Conservation (phyloP, 2,329 filamentous ascomycete species). For the Nemania sp. region DNA sequence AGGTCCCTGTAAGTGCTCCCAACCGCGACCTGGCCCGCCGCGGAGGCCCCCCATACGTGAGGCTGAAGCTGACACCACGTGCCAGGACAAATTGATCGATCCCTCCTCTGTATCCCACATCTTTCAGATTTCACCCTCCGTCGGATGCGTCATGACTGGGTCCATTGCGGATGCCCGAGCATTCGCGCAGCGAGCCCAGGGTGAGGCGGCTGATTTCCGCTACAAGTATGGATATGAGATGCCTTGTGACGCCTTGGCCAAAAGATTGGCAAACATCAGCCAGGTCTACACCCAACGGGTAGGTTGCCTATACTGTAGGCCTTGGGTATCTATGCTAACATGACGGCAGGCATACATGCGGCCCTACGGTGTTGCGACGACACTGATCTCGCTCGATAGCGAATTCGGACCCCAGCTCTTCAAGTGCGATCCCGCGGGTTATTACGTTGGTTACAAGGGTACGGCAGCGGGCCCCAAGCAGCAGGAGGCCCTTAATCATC, state of each 20-base stretch:
- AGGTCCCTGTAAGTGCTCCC: slow-evolving; percentile 81
- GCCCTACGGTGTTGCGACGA: slow-evolving; percentile 92
- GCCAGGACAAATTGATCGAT: slow-evolving; percentile 97
- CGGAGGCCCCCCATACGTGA: slow-evolving; percentile 19
- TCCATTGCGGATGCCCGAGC: slow-evolving; percentile 97
- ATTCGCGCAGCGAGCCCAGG: slow-evolving; percentile 88
- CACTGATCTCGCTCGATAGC: slow-evolving; percentile 89
- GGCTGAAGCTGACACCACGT: slow-evolving; percentile 41
- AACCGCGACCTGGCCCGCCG: slow-evolving; percentile 24
- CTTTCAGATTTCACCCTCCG: slow-evolving; percentile 93
- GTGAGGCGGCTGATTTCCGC: slow-evolving; percentile 94
- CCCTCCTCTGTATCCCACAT: slow-evolving; percentile 96
- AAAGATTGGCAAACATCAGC: slow-evolving; percentile 97
- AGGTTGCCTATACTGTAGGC: slow-evolving; percentile 34
- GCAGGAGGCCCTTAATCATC: slow-evolving; percentile 96
- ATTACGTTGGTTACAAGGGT: slow-evolving; percentile 98
- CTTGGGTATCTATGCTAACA: slow-evolving; percentile 28
- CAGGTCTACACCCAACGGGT: slow-evolving; percentile 99
- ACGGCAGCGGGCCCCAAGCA: slow-evolving; percentile 97
- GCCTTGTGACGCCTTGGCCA: slow-evolving; percentile 95
- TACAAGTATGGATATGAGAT: slow-evolving; percentile 99
- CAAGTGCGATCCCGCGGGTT: slow-evolving; percentile 98
- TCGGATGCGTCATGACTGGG: slow-evolving; percentile 97
- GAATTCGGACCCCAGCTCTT: slow-evolving; percentile 93
- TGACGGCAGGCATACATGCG: slow-evolving; percentile 84